Evolutionary conservation across 257 asterid species (phyloP).

Genomic region (Misopates orontium): DNA sequence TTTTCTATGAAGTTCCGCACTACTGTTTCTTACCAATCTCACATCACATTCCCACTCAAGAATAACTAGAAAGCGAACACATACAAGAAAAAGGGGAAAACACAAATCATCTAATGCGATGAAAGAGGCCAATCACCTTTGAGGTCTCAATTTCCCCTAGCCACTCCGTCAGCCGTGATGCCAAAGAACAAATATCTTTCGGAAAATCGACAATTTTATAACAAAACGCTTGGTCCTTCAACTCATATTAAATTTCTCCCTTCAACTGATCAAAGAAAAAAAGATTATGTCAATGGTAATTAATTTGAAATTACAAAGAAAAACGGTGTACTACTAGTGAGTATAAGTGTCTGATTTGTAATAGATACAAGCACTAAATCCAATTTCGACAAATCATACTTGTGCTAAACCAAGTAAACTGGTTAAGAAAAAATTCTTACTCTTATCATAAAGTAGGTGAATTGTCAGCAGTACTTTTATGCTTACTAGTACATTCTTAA

Average conservation of each 20-base stretch:
- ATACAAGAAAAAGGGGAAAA: constrained; percentile 6
- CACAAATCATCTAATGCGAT: not conserved
- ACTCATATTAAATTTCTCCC: constrained; percentile 84
- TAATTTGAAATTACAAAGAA: constrained; percentile 1
- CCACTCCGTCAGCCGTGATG: constrained; percentile 72
- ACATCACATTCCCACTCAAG: not conserved
- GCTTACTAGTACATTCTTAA: too few relatives aligned
- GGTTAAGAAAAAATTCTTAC: too few relatives aligned
- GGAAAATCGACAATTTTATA: constrained; percentile 60
- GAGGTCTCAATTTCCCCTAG: constrained; percentile 80
- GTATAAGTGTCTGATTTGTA: not conserved
- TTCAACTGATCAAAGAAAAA: constrained; percentile 51
- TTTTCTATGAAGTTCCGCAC: constrained; percentile 7
- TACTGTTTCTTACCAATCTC: not conserved
- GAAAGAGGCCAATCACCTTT: constrained; percentile 62
- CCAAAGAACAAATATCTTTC: constrained; percentile 72
- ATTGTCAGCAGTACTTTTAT: too few relatives aligned
- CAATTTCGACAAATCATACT: not conserved
- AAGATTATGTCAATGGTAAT: constrained; percentile 13
- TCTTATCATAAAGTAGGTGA: too few relatives aligned
- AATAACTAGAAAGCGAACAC: constrained; percentile 12
- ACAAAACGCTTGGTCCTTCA: constrained; percentile 92
- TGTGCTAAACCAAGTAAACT: not conserved
- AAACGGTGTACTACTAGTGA: not conserved
- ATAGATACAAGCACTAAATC: not conserved